These are phyloP conservation scores for Brasenia schreberi DNA, from an alignment of 164 flowering plant genomes.

Conservation along the genomic window DNA sequence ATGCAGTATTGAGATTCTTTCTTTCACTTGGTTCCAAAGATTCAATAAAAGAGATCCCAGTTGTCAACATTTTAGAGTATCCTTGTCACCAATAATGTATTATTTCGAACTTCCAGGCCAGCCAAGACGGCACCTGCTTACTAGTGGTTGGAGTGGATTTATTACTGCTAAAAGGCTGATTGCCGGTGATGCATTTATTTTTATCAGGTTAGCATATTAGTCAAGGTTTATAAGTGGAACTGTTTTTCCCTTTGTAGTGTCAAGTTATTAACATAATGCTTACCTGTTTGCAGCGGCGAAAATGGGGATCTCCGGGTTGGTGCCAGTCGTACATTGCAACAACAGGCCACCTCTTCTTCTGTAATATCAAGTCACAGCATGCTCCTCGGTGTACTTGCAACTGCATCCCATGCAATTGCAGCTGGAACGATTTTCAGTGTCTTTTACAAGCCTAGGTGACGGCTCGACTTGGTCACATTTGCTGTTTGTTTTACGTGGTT, in stretches of 20 bases:
- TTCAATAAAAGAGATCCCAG: no score
- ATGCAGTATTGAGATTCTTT: no score
- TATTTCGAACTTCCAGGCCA: conserved; percentile 50
- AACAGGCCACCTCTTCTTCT: conserved; percentile 18
- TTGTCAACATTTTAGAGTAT: no score
- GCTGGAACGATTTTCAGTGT: conserved; percentile 41
- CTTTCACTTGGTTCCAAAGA: no score
- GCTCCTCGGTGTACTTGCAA: conserved; percentile 50
- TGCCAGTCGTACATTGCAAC: conserved; percentile 27
- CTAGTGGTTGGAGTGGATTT: conserved; percentile 59
- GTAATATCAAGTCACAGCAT: conserved; percentile 44
- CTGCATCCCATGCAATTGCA: conserved; percentile 41
- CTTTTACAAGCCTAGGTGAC: conserved; percentile 47
- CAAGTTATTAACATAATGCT: no score
- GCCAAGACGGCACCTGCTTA: conserved; percentile 57
- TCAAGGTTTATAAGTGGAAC: no score
- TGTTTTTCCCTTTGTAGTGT: no score
- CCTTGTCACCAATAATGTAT: no score
- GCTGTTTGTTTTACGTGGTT: no score
- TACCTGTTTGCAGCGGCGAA: conserved; percentile 28
- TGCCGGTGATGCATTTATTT: conserved; percentile 48
- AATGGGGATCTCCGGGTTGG: conserved; percentile 49
- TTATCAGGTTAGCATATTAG: conserved; percentile 17
- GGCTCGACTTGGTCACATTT: background rate
- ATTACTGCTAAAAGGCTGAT: conserved; percentile 37